Conservation (phyloP, 306 rosid genomes). For the Fragaria iinumae region DNA sequence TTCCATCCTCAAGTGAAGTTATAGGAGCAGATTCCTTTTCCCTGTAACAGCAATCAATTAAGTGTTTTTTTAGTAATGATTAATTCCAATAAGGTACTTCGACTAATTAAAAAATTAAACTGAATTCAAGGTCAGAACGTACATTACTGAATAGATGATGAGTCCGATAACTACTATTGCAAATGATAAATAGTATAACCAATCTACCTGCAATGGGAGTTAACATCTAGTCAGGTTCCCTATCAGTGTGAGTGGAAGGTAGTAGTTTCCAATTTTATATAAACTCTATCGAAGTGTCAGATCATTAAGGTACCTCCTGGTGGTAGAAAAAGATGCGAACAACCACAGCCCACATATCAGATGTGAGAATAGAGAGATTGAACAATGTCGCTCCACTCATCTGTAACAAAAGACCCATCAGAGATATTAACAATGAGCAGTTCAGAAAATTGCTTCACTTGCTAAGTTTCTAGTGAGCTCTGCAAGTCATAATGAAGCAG, state of each 20-base stretch:
- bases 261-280: not conserved
- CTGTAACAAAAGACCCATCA: constrained; percentile 17
- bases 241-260: not conserved
- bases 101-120: not conserved
- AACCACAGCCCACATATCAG: constrained; percentile 45
- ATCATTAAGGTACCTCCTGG: constrained; percentile 26
- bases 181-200: constrained; percentile 62
- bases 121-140: constrained; percentile 18
- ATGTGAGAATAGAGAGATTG: constrained; percentile 38
- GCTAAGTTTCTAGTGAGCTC: not conserved
- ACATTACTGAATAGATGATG: constrained; percentile 51
- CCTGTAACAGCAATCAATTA: constrained; percentile 26
- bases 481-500: not conserved
- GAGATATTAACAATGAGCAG: not conserved
- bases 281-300: not conserved
- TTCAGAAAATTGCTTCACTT: constrained; percentile 6
- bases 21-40: constrained; percentile 34
- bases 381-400: constrained; percentile 42
- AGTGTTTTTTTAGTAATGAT: not conserved
- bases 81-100: not conserved
- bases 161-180: constrained; percentile 46
- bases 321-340: constrained; percentile 32
- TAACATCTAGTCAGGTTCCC: constrained; percentile 13
- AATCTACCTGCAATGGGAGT: constrained; percentile 48
- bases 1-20: constrained; percentile 30